Evolutionary conservation across 78 protist genomes (phyloP), one percentile per base, ranked within the genome.

Genomic region (Planoprotostelium fungivorum): DNA sequence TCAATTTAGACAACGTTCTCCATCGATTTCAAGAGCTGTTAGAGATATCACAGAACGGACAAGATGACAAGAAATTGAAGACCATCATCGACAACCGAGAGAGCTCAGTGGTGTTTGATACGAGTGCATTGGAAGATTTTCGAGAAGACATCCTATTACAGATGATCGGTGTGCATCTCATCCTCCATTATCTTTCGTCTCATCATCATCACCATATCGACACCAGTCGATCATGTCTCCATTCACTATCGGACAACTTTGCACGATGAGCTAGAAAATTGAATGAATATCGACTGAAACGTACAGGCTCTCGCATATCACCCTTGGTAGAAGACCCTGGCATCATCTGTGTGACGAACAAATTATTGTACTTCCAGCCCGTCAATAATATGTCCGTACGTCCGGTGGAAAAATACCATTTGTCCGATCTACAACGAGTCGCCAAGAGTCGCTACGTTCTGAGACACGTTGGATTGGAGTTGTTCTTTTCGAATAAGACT

Each of bases 241-340:
- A n/a, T n/a, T n/a, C n/a, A n/a, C n/a, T n/a, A n/a, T n/a, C n/a
- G n/a, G n/a, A n/a, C n/a, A n/a, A n/a, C n/a, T n/a, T n/a, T n/a
- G n/a, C n/a, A n/a, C n/a, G n/a, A n/a, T n/a, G n/a, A n/a, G n/a
- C n/a, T n/a, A n/a, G n/a, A n/a, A n/a, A n/a, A n/a, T n/a, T n/a
- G n/a, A n/a, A n/a, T n/a, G n/a, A n/a, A n/a, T n/a, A n/a, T n/a
- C n/a, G n/a, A n/a, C n/a, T n/a, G n/a, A n/a, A n/a, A n/a, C n/a
- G n/a, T n/a, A n/a, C n/a, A n/a, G n/a, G n/a, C n/a, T n/a, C n/a
- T n/a, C n/a, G 88, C 83, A 94, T 97, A 37, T 87, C 93, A 35
- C 97, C 98, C 35, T 86, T 96, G 34, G 95, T 90, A 25, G 87
- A 92, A 87, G 88, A 91, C 23, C 98, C 98, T 0, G 98, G 98